phyloP scores from a whole-genome alignment of 352 stramenopile species.

The Phytophthora crassamura region DNA sequence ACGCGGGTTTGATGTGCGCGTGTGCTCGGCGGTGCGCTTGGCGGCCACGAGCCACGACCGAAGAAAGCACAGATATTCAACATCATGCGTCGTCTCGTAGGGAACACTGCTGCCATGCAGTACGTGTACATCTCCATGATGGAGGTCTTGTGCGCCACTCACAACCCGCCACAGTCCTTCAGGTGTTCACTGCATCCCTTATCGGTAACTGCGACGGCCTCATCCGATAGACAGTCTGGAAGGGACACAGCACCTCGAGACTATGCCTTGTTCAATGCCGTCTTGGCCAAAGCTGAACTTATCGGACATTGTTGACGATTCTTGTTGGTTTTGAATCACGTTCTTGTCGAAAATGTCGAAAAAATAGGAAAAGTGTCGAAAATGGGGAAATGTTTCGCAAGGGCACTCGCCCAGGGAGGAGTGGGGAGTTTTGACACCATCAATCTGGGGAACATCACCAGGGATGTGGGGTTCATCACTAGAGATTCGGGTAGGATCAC shows the following conservation, averaged over 20 bases:
- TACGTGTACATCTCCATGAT: constrained; percentile 41
- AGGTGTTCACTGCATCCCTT: constrained; percentile 9
- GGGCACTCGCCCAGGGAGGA: too few relatives aligned
- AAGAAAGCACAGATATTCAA: constrained; percentile 33
- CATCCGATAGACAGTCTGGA: constrained; percentile 31
- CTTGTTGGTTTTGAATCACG: constrained; percentile 15
- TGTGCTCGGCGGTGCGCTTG: too few relatives aligned
- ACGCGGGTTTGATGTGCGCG: constrained; percentile 57
- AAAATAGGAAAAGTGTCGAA: too few relatives aligned
- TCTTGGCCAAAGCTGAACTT: too few relatives aligned
- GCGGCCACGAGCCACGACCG: too few relatives aligned
- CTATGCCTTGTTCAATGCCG: constrained; percentile 21
- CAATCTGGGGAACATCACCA: too few relatives aligned
- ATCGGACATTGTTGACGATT: too few relatives aligned
- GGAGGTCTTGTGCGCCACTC: constrained; percentile 29
- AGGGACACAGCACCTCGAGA: constrained; percentile 36
- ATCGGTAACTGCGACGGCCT: constrained; percentile 37
- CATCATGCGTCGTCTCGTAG: constrained; percentile 25
- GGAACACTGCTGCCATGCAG: constrained; percentile 28
- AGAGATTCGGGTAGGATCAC: too few relatives aligned
- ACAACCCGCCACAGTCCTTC: constrained; percentile 19
- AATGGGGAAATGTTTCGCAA: too few relatives aligned
- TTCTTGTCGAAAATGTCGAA: too few relatives aligned
- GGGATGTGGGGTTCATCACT: too few relatives aligned
- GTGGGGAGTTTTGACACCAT: too few relatives aligned